Conservation (phyloP, 2,329 filamentous ascomycete species). For the Dothideomycetes sp. region DNA sequence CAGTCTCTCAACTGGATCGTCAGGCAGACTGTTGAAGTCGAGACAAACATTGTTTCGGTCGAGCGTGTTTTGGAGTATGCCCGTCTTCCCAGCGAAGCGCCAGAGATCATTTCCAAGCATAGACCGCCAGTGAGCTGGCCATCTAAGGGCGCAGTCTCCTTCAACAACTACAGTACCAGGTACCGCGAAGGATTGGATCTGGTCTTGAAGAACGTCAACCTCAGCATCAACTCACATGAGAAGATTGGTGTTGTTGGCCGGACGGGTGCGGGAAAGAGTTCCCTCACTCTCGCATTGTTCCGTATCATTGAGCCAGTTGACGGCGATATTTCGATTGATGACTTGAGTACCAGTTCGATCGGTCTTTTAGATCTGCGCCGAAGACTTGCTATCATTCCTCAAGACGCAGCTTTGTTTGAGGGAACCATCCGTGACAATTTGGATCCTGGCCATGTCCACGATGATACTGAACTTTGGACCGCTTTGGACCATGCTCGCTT, state of each 20-base stretch:
- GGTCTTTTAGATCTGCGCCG: conserved; percentile 81
- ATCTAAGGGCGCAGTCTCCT: conserved; percentile 74
- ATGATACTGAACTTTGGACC: conserved; percentile 96
- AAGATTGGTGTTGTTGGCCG: conserved; percentile 97
- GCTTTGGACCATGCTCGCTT: conserved; percentile 89
- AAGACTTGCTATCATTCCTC: conserved; percentile 90
- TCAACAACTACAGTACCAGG: conserved; percentile 87
- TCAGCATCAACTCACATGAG: conserved; percentile 91
- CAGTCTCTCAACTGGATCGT: conserved; percentile 99
- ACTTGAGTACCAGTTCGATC: conserved; percentile 79
- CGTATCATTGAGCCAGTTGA: conserved; percentile 82
- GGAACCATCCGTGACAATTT: conserved; percentile 90
- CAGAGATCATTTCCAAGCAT: conserved; percentile 82
- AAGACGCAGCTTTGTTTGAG: conserved; percentile 93
- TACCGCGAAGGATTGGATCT: conserved; percentile 85
- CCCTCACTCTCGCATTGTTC: conserved; percentile 84
- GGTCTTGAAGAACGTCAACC: conserved; percentile 83
- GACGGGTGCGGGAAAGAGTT: conserved; percentile 93
- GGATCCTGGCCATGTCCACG: conserved; percentile 87
- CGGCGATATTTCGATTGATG: conserved; percentile 82
- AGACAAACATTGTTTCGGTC: conserved; percentile 99
- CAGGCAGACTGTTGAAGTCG: conserved; percentile 96
- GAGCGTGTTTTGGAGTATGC: conserved; percentile 97
- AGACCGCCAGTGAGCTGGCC: conserved; percentile 88
- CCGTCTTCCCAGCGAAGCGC: conserved; percentile 80